phyloP scores from a whole-genome alignment of 768 basidiomycete species.

The Galerina marginata region DNA sequence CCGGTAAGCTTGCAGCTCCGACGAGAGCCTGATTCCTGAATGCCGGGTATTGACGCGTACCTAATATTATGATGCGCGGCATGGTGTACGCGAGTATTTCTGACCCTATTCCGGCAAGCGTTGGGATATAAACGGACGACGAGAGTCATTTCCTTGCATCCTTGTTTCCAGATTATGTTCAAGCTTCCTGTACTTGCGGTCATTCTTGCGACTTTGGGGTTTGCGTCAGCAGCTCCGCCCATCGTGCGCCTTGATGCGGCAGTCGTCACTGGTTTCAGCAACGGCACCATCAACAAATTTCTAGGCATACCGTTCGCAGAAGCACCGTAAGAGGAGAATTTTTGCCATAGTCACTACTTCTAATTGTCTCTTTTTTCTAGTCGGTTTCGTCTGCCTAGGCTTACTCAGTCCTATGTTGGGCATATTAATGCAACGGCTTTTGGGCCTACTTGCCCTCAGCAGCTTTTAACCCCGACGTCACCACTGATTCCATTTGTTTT shows the following conservation, averaged over 20 bases:
- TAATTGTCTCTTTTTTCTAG: conserved; percentile 18
- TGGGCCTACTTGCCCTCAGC: conserved; percentile 52
- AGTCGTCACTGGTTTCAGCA: conserved; percentile 42
- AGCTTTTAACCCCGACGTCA: conserved; percentile 26
- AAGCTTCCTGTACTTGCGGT: no score
- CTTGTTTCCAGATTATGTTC: no score
- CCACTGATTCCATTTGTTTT: background rate
- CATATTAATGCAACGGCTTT: conserved; percentile 39
- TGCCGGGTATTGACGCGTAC: no score
- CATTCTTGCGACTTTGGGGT: background rate
- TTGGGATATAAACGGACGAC: no score
- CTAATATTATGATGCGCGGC: no score
- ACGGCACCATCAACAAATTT: conserved; percentile 40
- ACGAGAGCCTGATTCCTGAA: no score
- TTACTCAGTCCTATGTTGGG: conserved; percentile 39
- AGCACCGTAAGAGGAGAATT: conserved; percentile 43
- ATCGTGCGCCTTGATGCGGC: conserved; percentile 43
- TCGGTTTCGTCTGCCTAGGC: conserved; percentile 46
- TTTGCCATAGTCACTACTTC: background rate
- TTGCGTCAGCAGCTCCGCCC: conserved; percentile 19
- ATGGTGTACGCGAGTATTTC: no score
- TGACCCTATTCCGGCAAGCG: no score
- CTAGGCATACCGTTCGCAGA: conserved; percentile 53
- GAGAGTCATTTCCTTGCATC: no score
- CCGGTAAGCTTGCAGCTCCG: no score